These are phyloP conservation scores for Kazachstania sp. DNA, from an alignment of 1,139 yeast species.

Conservation along the genomic window DNA sequence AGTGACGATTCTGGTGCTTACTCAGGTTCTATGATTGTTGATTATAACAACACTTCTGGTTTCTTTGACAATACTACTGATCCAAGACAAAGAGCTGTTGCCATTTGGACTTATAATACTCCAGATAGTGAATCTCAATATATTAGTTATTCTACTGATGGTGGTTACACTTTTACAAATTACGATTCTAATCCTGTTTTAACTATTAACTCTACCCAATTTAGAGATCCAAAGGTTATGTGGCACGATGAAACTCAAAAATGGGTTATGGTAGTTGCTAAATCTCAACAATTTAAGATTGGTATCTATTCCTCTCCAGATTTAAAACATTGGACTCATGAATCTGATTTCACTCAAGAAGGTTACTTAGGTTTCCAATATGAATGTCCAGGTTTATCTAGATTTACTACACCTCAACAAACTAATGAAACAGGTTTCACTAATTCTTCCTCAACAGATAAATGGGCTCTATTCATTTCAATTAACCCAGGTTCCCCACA, in stretches of 20 bases:
- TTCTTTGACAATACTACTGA: conserved; percentile 1
- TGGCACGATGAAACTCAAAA: conserved; percentile 3
- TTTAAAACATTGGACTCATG: background rate
- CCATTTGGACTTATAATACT: conserved; percentile 4
- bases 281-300: conserved; percentile 2
- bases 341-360: background rate
- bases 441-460: background rate
- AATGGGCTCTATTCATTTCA: conserved; percentile 2
- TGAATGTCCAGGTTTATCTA: conserved; percentile 2
- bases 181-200: conserved; percentile 1
- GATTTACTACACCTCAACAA: background rate
- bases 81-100: conserved; percentile 3
- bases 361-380: conserved; percentile 2
- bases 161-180: conserved; percentile 1
- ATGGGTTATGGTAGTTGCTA: conserved; percentile 3
- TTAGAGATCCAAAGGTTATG: conserved; percentile 4
- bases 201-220: background rate
- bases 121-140: conserved; percentile 2
- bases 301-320: conserved; percentile 1
- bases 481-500: conserved; percentile 2
- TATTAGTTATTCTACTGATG: conserved; percentile 2
- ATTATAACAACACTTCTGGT: conserved; percentile 2
- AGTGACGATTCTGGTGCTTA: conserved; percentile 2
- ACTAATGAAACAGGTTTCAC: background rate
- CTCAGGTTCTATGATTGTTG: conserved; percentile 3